Conservation (phyloP, 352 stramenopile genomes). For the Phytophthora multivora region DNA sequence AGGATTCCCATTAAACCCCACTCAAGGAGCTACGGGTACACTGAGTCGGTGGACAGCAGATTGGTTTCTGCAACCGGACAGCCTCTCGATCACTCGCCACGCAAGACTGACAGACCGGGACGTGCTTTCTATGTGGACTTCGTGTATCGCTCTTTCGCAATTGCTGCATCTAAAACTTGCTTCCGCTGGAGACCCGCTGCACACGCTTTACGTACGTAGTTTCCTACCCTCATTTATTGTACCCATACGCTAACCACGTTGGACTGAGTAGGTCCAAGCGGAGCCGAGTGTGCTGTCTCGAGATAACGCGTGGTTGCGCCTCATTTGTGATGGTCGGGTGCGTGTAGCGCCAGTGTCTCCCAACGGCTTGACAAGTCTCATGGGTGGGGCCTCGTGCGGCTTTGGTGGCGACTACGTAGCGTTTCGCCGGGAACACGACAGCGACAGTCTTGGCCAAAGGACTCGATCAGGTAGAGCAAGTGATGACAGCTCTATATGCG, state of each 20-base stretch:
- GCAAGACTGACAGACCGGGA: not conserved
- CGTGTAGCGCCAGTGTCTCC: constrained; percentile 23
- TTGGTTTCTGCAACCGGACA: constrained; percentile 28
- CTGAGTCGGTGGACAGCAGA: constrained; percentile 18
- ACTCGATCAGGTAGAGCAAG: not conserved
- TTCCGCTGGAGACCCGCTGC: constrained; percentile 18
- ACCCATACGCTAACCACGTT: not conserved
- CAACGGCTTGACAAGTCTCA: constrained; percentile 31
- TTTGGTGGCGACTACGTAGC: constrained; percentile 36
- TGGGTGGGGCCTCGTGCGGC: constrained; percentile 13
- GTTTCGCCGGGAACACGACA: constrained; percentile 8
- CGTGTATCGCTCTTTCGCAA: constrained; percentile 33
- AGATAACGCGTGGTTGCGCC: constrained; percentile 34
- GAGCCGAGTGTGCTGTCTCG: constrained; percentile 25
- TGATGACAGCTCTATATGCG: constrained; percentile 7
- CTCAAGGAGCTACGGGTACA: not conserved
- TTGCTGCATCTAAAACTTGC: constrained; percentile 33
- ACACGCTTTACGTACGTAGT: constrained; percentile 36
- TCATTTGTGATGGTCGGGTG: constrained; percentile 40
- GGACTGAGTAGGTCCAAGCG: constrained; percentile 30
- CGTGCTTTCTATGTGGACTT: constrained; percentile 33
- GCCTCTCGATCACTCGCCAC: constrained; percentile 10
- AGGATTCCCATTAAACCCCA: constrained; percentile 6
- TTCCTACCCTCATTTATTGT: not conserved
- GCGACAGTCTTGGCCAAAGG: not conserved